phyloP scores from a whole-genome alignment of 2,329 filamentous ascomycete genomes.

The Ceratocystis eucalypticola region DNA sequence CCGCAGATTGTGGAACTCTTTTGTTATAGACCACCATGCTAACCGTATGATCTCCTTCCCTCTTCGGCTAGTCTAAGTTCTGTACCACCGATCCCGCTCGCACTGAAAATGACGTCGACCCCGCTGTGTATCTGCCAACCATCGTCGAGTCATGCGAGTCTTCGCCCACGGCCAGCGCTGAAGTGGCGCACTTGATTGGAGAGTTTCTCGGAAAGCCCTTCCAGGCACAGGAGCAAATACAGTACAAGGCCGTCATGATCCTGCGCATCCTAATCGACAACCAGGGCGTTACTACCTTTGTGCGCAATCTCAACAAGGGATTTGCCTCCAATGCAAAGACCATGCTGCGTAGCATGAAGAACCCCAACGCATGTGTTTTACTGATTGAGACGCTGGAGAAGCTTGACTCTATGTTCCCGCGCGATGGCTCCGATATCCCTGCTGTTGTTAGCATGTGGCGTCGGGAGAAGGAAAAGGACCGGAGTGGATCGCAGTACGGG shows the following conservation, averaged over 20 bases:
- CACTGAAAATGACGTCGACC: slow-evolving; percentile 37
- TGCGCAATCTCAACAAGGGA: slow-evolving; percentile 74
- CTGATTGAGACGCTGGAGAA: slow-evolving; percentile 73
- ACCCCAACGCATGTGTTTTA: slow-evolving; percentile 70
- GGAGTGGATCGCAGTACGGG: slow-evolving; percentile 33
- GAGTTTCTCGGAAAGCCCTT: slow-evolving; percentile 68
- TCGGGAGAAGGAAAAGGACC: slow-evolving; percentile 62
- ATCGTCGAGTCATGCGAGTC: slow-evolving; percentile 95
- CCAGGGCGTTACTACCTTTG: slow-evolving; percentile 68
- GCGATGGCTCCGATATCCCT: slow-evolving; percentile 11
- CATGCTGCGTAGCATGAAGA: slow-evolving; percentile 55
- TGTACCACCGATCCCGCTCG: slow-evolving; percentile 15
- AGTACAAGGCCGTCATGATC: slow-evolving; percentile 96
- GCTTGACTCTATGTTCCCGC: slow-evolving; percentile 40
- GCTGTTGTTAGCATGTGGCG: slow-evolving; percentile 63
- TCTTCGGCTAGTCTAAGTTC: slow-evolving; percentile 11
- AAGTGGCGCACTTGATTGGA: slow-evolving; percentile 67
- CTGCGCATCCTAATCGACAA: slow-evolving; percentile 86
- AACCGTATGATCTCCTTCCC: neutral
- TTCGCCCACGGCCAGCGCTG: slow-evolving; percentile 69
- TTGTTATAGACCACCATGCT: neutral
- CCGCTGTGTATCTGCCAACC: slow-evolving; percentile 79
- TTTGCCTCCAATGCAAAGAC: slow-evolving; percentile 67
- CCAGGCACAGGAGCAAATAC: slow-evolving; percentile 50
- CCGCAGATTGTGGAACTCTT: neutral